A percentile compares a stretch with the other conserved stretches of the same genome.
Evolutionary conservation across 2,329 filamentous ascomycete genomes (phyloP).

Genomic region (Aspergillus unguis): DNA sequence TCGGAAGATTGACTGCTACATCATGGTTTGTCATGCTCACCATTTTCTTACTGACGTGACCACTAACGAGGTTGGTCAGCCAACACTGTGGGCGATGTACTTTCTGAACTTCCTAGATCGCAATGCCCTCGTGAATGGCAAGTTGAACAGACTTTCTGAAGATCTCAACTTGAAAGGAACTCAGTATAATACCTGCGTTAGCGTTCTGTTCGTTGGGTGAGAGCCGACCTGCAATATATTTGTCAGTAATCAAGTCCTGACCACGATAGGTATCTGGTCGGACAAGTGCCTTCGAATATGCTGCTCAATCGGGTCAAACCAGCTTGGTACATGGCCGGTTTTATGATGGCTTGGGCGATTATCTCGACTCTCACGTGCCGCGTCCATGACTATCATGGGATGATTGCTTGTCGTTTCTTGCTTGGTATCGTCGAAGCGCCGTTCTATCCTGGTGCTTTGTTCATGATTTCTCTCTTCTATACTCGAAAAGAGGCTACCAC

Average conservation of each 20-base stretch:
- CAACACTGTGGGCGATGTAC: slow-evolving; percentile 18
- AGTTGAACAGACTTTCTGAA: slow-evolving; percentile 10
- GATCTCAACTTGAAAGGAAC: slow-evolving; percentile 45
- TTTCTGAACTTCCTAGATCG: slow-evolving; percentile 23
- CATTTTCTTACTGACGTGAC: background rate
- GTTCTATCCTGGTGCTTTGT: slow-evolving; percentile 61
- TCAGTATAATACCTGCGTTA: slow-evolving; percentile 46
- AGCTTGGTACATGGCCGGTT: slow-evolving; percentile 17
- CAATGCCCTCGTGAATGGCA: slow-evolving; percentile 22
- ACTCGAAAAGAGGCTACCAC: slow-evolving; percentile 52
- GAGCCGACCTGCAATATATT: background rate
- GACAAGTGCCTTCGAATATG: slow-evolving; percentile 41
- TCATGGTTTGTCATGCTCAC: slow-evolving; percentile 9
- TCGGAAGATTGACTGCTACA: slow-evolving; percentile 15
- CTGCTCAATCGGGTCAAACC: slow-evolving; percentile 38
- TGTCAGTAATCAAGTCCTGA: slow-evolving; percentile 8
- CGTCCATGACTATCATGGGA: slow-evolving; percentile 13
- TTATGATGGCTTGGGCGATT: slow-evolving; percentile 18
- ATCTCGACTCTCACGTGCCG: slow-evolving; percentile 14
- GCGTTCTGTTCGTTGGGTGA: slow-evolving; percentile 42
- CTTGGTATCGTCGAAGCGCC: slow-evolving; percentile 33
- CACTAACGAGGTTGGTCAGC: slow-evolving; percentile 1
- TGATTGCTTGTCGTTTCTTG: slow-evolving; percentile 36
- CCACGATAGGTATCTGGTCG: slow-evolving; percentile 19
- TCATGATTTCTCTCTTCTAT: slow-evolving; percentile 66